Base-by-base conservation (phyloP, 2,329 filamentous ascomycete genomes). In the Emmonsia crescens region DNA sequence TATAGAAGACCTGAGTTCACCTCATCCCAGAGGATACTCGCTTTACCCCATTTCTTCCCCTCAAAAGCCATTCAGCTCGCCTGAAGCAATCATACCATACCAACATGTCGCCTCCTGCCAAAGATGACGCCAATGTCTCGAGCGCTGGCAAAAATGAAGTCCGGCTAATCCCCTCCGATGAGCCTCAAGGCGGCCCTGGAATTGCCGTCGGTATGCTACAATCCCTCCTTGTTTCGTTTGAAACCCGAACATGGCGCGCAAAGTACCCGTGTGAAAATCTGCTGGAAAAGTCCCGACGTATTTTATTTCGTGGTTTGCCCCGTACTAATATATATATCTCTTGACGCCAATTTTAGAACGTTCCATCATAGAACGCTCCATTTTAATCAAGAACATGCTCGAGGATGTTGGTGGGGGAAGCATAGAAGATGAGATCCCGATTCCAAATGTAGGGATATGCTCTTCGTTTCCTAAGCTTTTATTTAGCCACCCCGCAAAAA, bases 311-410 rank as follows among this genome's bases (percentile, higher is more conserved):
- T 51, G 48, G 24, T 24, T 38, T 29, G 46, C 16, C 16, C 19
- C 27, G 14, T 38, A 9, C 21, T 56, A 9, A 56, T 36, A 16
- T n/a, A 33, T 56, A 21, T 40, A 40, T 27, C n/a, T 40, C 40
- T n/a, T n/a, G n/a, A 8, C 49, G 12, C 5, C 33, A 6, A 56
- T 27, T 54, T 24, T 31, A 89, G 91, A 96, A 66, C 89, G 90
- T 66, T 81, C 84, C 44, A 89, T 97, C 64, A 91, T 89, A 49
- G 91, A 96, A 80, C 89, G 93, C 67, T 96, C 91, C 2, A 85
- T 96, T 71, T 83, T 99, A 60, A 95, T 99, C 81, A 96, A 96
- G 85, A 96, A 97, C 82, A 88, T 99, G 88, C 84, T 99, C 54
- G 92, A 96, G 73, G 94, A 99, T 79, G 79, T 97, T 56, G 91